Base-by-base conservation (phyloP, 2,329 filamentous ascomycete genomes). In the Hymenotorrendiella dingleyae region DNA sequence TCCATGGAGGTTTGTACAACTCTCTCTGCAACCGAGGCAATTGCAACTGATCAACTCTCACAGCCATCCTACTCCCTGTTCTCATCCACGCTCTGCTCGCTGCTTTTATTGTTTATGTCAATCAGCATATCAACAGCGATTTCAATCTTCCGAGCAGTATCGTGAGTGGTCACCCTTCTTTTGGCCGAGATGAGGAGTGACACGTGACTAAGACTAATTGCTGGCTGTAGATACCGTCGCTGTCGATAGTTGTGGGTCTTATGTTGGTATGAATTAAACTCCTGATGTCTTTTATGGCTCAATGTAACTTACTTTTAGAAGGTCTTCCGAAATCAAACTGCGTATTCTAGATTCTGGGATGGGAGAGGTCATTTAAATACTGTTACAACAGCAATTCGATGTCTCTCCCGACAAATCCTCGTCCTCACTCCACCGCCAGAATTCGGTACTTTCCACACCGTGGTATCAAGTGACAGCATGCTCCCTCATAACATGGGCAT, bases 191-290 rank as follows among this genome's bases (percentile, higher is more conserved):
- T 33, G 19, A 26, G 12, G 7, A 8, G 20, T 14, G 10, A 10
- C 35, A 47, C 24, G 40, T 42, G 42, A 42, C 27, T 30, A 28
- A 40, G n/a, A n/a, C n/a, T n/a, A n/a, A 22, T 36, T 20, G 12
- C 19, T 21, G 12, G 16, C 26, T 22, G 1, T 48, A 72, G 70
- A 72, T 82, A 33, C 78, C 79, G 2, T 76, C 71, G 11, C 64
- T 83, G 2, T 78, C 73, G 24, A 83, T 83, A 43, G 79, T 83
- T 38, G 78, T 83, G 2, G 79, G 79, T 54, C 60, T 83, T 29
- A 81, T 83, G 71, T 74, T 83, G 43, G 79, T 83, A 21, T n/a
- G n/a, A n/a, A n/a, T n/a, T n/a, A n/a, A n/a, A n/a, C n/a, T n/a
- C n/a, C n/a, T n/a, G n/a, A n/a, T n/a, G n/a, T n/a, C n/a, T n/a